Evolutionary conservation across 331 rosid genomes (phyloP), one percentile per base, ranked within the genome.

Genomic region (Malus hybrid): DNA sequence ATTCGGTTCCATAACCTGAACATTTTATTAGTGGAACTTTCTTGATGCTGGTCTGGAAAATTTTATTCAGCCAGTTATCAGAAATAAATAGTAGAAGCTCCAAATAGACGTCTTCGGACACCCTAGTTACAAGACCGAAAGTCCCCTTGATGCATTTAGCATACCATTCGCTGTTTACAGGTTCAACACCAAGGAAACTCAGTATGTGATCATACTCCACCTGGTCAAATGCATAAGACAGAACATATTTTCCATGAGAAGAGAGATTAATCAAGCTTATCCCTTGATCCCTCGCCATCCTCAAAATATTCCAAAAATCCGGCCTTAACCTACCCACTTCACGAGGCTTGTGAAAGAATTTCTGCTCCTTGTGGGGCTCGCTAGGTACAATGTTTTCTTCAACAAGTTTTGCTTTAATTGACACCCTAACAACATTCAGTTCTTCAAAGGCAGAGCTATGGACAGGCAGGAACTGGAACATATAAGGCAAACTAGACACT

Each of bases 251-350:
- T 26, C 88, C 96, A 70, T 86, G 98, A 55, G 96, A 85, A 1
- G 91, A 84, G 50, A 93, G 84, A 63, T 84, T 75, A 63, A 20
- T 63, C 85, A 85, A 82, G 76, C 81, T 70, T 13, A 85, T 84
- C 46, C 82, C 76, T 68, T 84, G 63, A 46, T 28, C 24, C 66
- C 16, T 42, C 6, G 93, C 90, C 69, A 72, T 36, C 4, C 46
- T 68, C 78, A 93, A 64, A 71, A 93, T 84, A 26, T 60, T 75
- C 98, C 92, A 87, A 63, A 89, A 93, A 24, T 66, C 78, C 3
- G 97, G 97, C 77, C 84, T 42, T 32, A 93, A 66, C 72, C 96
- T 91, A 29, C 88, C 82, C 57, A 93, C 93, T 70, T 93, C 88
- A 63, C 79, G 18, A 34, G 98, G 98, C 75, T 78, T 87, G 48